These are phyloP conservation scores for Tetramitus jugosus DNA, from an alignment of 208 protist genomes.

Conservation along the genomic window DNA sequence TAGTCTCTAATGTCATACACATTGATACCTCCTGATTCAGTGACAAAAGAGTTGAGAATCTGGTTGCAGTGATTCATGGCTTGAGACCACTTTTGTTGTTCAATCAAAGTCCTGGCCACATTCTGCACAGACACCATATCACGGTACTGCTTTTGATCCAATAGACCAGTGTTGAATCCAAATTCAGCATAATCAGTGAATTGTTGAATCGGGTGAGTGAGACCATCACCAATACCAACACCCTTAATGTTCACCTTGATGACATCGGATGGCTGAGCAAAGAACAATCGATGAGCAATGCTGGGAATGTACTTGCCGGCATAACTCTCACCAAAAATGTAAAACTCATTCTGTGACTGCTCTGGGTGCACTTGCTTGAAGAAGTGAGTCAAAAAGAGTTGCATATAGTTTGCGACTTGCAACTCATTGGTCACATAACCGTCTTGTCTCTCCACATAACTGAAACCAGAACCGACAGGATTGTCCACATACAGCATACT, in stretches of 20 bases:
- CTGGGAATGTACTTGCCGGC: conserved; percentile 63
- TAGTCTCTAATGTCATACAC: background rate
- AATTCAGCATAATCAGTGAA: background rate
- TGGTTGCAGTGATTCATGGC: too few relatives aligned
- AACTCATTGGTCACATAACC: conserved; percentile 55
- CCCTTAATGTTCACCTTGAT: background rate
- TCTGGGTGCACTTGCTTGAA: conserved; percentile 47
- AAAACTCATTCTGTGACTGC: conserved; percentile 52
- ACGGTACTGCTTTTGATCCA: background rate
- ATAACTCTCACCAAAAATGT: conserved; percentile 67
- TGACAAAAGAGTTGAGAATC: too few relatives aligned
- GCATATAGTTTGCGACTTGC: conserved; percentile 70
- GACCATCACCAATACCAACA: background rate
- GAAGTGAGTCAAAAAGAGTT: conserved; percentile 49
- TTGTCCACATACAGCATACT: conserved; percentile 80
- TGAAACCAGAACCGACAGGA: conserved; percentile 71
- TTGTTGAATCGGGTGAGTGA: background rate
- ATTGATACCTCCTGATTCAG: conserved; percentile 2
- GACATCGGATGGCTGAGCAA: background rate
- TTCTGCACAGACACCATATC: background rate
- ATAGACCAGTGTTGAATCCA: background rate
- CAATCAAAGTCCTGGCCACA: too few relatives aligned
- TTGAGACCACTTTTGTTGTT: too few relatives aligned
- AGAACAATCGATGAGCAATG: conserved; percentile 43
- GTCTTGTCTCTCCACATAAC: conserved; percentile 41